Conservation (phyloP, 2,329 filamentous ascomycete genomes). For the Rutstroemia sydowiana region DNA sequence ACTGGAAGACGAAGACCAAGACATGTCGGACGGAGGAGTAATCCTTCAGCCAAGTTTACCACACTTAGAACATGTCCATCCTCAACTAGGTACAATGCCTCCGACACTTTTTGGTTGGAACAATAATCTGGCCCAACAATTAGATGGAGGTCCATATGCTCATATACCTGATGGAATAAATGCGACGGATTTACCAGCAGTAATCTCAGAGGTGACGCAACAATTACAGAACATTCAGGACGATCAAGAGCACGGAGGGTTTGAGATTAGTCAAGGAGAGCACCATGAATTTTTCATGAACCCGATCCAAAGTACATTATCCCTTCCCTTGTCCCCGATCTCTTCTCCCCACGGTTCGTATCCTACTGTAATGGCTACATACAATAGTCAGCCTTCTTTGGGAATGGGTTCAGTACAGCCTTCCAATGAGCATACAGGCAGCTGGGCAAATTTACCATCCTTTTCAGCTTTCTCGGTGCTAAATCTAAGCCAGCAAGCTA, state of each 20-base stretch:
- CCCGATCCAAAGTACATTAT: constrained; percentile 25
- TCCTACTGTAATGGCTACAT: constrained; percentile 9
- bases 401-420: background rate
- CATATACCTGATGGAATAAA: background rate
- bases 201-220: constrained; percentile 26
- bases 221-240: constrained; percentile 28
- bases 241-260: constrained; percentile 24
- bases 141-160: background rate
- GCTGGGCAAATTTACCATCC: background rate
- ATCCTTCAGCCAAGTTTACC: constrained; percentile 18
- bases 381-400: background rate
- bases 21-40: constrained; percentile 27
- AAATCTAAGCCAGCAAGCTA: background rate
- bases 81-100: constrained; percentile 22
- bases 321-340: constrained; percentile 18
- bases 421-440: background rate
- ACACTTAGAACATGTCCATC: constrained; percentile 17
- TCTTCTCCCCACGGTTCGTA: background rate
- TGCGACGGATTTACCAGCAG: constrained; percentile 18
- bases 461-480: constrained; percentile 4
- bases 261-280: constrained; percentile 12
- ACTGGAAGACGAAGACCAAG: constrained; percentile 23
- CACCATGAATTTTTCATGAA: constrained; percentile 17
- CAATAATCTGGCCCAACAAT: constrained; percentile 13
- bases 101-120: constrained; percentile 22